Base-by-base conservation (phyloP, 2,329 filamentous ascomycete genomes). In the Shiraia sp. region DNA sequence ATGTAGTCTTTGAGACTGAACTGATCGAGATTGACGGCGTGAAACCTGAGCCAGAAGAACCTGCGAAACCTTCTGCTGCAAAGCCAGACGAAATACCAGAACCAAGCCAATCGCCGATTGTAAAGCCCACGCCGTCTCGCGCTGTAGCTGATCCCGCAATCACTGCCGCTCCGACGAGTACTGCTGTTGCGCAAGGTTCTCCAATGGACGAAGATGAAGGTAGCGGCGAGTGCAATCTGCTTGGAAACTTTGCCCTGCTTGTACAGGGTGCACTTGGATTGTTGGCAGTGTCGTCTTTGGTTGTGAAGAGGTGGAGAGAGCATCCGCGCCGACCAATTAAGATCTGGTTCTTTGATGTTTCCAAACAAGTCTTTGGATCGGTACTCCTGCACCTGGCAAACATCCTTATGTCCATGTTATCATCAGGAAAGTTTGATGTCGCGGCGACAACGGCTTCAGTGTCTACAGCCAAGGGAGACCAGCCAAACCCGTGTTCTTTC, bases 321-420 rank as follows among this genome's bases (percentile, higher is more conserved):
- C 80, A 88, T 42, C 92, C 93, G 1, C 92, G 96, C 68, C 81
- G 93, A 40, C 92, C 92, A 1, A 65, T 97, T 63, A 95, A 95
- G 78, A 90, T 99, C 53, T 99, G 93, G 92, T 91, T 88, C 69
- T 99, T 97, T 69, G 93, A 99, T 66, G 93, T 85, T 16, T 95
- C 90, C 23, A 99, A 99, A 76, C 93, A 99, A 75, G 90, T 99
- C 39, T 88, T 97, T 61, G 93, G 93, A 15, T 95, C 90, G 22
- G 85, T 90, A 32, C 79, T 99, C 68, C 83, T 96, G 24, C 93
- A 99, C 72, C 78, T 92, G 31, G 88, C 91, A 55, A 99, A 99
- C 66, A 79, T 99, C 38, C 83, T 96, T 69, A 95, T 99, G 87
- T 95, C 90, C 32, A 90, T 97, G 88, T 79, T 99, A 55, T 95